These are phyloP conservation scores for Echria macrotheca DNA, from an alignment of 495 filamentous ascomycete genomes.

Conservation along the genomic window DNA sequence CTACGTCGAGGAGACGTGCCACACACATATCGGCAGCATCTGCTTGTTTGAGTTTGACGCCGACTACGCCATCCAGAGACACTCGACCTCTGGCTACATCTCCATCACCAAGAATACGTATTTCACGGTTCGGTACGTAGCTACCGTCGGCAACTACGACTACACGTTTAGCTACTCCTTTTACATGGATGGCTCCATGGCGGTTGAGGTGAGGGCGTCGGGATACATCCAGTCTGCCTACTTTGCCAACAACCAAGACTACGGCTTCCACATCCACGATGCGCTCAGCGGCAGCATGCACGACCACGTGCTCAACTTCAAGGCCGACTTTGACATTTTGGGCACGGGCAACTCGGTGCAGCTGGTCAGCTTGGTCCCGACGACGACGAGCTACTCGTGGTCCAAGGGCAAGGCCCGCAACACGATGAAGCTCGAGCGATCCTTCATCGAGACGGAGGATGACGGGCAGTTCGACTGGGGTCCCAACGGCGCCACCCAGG, in stretches of 20 bases:
- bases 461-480: constrained; percentile 48
- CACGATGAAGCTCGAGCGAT: constrained; percentile 49
- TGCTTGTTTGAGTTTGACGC: constrained; percentile 47
- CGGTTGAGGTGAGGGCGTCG: constrained; percentile 49
- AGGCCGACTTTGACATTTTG: constrained; percentile 51
- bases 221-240: constrained; percentile 52
- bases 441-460: constrained; percentile 41
- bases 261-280: constrained; percentile 54
- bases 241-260: constrained; percentile 47
- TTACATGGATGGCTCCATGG: constrained; percentile 48
- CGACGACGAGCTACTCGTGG: constrained; percentile 38
- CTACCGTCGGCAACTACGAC: constrained; percentile 49
- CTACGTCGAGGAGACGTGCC: constrained; percentile 34
- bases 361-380: constrained; percentile 36
- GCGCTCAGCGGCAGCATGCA: constrained; percentile 51
- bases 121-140: constrained; percentile 39
- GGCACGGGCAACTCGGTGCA: constrained; percentile 46
- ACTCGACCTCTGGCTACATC: constrained; percentile 30
- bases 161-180: constrained; percentile 36
- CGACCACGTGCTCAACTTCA: constrained; percentile 56
- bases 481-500: constrained; percentile 44
- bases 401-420: constrained; percentile 41
- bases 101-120: constrained; percentile 42
- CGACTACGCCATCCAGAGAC: constrained; percentile 42
- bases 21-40: constrained; percentile 39